Conservation (phyloP, 306 rosid species). For the Phaseolus lunatus region DNA sequence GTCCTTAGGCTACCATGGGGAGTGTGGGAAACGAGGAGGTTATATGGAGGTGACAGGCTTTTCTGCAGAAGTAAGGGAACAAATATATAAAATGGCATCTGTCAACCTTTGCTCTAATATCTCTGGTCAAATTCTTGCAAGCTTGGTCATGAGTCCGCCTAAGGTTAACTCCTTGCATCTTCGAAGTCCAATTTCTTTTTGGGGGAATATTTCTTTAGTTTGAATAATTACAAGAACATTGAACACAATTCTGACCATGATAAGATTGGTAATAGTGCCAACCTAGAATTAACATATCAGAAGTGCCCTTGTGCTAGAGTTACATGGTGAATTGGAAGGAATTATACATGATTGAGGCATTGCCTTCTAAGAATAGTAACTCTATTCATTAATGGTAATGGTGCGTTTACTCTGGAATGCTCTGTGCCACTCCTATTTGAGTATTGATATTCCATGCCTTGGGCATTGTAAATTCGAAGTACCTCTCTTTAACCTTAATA, state of each 20-base stretch:
- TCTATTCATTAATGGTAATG: neutral
- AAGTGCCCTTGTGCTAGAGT: neutral
- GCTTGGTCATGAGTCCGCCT: constrained; percentile 95
- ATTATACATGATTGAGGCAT: neutral
- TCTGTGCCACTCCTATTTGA: neutral
- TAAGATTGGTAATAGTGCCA: constrained; percentile 16
- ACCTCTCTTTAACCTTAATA: neutral
- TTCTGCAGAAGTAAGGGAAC: constrained; percentile 79
- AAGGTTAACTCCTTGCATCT: constrained; percentile 62
- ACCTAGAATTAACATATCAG: neutral
- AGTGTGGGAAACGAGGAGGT: constrained; percentile 96
- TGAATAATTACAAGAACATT: constrained; percentile 10
- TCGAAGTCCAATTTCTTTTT: neutral
- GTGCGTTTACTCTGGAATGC: neutral
- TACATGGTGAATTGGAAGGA: neutral
- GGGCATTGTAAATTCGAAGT: neutral
- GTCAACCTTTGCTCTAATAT: constrained; percentile 94
- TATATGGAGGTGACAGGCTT: constrained; percentile 96
- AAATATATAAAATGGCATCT: constrained; percentile 85
- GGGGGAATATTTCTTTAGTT: neutral
- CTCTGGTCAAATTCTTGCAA: constrained; percentile 88
- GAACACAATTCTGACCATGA: neutral
- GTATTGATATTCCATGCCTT: neutral
- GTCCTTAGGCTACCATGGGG: constrained; percentile 79
- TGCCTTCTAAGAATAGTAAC: neutral